Percentiles rank a stretch among this genome's conserved stretches.
Conservation (phyloP, 176 grass and related monocot species). For the Lolium multiflorum region DNA sequence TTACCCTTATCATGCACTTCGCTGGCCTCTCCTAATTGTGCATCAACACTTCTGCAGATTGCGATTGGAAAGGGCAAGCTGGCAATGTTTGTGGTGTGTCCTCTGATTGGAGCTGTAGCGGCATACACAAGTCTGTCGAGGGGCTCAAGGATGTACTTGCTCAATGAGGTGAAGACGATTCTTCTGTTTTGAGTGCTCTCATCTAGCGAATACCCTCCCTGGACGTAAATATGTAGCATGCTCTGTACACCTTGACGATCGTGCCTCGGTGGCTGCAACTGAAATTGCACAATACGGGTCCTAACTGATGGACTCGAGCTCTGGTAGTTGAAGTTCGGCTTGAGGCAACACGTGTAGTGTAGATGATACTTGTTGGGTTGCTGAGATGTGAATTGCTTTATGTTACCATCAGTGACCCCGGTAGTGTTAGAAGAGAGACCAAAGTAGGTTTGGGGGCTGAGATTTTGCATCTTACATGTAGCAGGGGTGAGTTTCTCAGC, state of each 20-base stretch:
- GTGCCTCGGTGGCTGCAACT: too few relatives aligned
- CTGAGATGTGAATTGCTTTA: too few relatives aligned
- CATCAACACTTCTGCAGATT: constrained; percentile 47
- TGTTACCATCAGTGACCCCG: too few relatives aligned
- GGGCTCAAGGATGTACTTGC: constrained; percentile 72
- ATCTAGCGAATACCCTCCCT: too few relatives aligned
- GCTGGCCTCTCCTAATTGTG: background rate
- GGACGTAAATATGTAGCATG: too few relatives aligned
- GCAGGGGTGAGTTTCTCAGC: too few relatives aligned
- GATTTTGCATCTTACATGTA: too few relatives aligned
- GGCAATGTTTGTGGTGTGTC: constrained; percentile 76
- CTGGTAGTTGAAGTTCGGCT: constrained; percentile 27
- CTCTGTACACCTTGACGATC: too few relatives aligned
- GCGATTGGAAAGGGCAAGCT: constrained; percentile 84
- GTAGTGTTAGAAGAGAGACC: too few relatives aligned
- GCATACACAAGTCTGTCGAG: constrained; percentile 1
- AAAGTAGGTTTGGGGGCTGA: too few relatives aligned
- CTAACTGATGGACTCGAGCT: background rate
- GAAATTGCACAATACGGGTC: too few relatives aligned
- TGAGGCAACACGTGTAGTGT: constrained; percentile 23
- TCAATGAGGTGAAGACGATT: constrained; percentile 72
- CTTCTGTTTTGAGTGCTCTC: constrained; percentile 12
- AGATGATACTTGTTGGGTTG: constrained; percentile 4
- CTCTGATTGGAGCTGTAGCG: constrained; percentile 58
- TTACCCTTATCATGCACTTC: too few relatives aligned